Evolutionary conservation across 2,329 filamentous ascomycete species (phyloP).

Genomic region (Cercospora citrullina): DNA sequence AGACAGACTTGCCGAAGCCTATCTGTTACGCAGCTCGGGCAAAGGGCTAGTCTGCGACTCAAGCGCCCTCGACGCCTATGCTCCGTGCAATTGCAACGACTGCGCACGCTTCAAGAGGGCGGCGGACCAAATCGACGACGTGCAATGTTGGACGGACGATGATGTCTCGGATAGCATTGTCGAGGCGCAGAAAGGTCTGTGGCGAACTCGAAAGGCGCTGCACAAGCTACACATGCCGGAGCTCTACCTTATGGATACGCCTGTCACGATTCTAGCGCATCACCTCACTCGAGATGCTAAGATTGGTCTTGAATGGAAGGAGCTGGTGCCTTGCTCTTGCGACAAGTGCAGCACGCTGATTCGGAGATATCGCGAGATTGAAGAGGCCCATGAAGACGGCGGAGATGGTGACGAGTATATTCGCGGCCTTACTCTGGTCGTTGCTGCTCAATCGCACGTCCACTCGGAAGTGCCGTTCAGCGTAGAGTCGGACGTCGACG

Average conservation of each 20-base stretch:
- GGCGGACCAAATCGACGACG: not conserved
- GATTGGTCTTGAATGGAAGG: too few species aligned
- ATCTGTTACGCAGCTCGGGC: not conserved
- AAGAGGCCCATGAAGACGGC: too few species aligned
- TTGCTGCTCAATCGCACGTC: not conserved
- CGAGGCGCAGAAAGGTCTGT: not conserved
- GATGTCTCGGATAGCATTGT: not conserved
- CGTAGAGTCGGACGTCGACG: too few species aligned
- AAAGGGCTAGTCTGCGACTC: not conserved
- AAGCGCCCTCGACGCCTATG: not conserved
- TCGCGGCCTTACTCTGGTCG: not conserved
- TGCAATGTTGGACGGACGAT: not conserved
- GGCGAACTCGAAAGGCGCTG: not conserved
- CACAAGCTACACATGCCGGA: not conserved
- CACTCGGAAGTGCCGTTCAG: not conserved
- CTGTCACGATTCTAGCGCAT: too few species aligned
- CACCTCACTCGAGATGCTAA: too few species aligned
- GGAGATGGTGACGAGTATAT: not conserved
- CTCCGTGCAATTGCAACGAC: not conserved
- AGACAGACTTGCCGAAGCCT: not conserved
- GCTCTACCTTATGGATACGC: not conserved
- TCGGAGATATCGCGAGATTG: not conserved
- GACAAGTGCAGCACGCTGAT: not conserved
- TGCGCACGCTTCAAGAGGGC: not conserved
- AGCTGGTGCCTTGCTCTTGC: not conserved